These are phyloP conservation scores for Pseudogymnoascus sp. DNA, from an alignment of 2,329 filamentous ascomycete species.

Conservation along the genomic window DNA sequence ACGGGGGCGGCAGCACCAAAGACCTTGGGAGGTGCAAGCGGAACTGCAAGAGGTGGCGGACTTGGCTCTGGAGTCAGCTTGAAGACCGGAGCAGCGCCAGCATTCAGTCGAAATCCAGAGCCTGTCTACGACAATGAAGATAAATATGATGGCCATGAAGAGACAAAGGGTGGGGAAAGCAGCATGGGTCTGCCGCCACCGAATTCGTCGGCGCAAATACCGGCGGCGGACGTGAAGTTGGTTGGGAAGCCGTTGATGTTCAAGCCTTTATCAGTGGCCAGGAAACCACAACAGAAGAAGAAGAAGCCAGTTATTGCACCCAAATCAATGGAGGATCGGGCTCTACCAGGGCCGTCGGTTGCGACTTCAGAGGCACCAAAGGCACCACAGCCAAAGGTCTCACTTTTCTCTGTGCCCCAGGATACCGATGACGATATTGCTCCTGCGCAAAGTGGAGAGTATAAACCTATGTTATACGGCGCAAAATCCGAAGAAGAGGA, in stretches of 20 bases:
- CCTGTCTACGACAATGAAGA: slow-evolving; percentile 16
- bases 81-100: slow-evolving; percentile 76
- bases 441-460: slow-evolving; percentile 28
- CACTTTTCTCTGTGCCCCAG: slow-evolving; percentile 58
- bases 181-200: slow-evolving; percentile 35
- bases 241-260: slow-evolving; percentile 74
- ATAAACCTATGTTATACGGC: slow-evolving; percentile 46
- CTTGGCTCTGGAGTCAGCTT: slow-evolving; percentile 56
- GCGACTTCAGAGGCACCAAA: slow-evolving; percentile 16
- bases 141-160: slow-evolving; percentile 21
- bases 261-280: slow-evolving; percentile 75
- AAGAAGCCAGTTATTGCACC: slow-evolving; percentile 34
- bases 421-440: slow-evolving; percentile 26
- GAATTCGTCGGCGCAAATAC: slow-evolving; percentile 41
- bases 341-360: background rate
- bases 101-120: slow-evolving; percentile 59
- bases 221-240: slow-evolving; percentile 57
- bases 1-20: slow-evolving; percentile 35
- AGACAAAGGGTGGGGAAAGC: slow-evolving; percentile 20
- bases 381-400: slow-evolving; percentile 52
- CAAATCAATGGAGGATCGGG: slow-evolving; percentile 16
- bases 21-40: slow-evolving; percentile 22
- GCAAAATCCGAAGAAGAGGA: slow-evolving; percentile 12
- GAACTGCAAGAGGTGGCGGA: slow-evolving; percentile 14
- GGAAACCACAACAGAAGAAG: slow-evolving; percentile 65